Evolutionary conservation across 495 filamentous ascomycete species (phyloP), one percentile per base, ranked within the genome.

Genomic region (Xylaria longipes): DNA sequence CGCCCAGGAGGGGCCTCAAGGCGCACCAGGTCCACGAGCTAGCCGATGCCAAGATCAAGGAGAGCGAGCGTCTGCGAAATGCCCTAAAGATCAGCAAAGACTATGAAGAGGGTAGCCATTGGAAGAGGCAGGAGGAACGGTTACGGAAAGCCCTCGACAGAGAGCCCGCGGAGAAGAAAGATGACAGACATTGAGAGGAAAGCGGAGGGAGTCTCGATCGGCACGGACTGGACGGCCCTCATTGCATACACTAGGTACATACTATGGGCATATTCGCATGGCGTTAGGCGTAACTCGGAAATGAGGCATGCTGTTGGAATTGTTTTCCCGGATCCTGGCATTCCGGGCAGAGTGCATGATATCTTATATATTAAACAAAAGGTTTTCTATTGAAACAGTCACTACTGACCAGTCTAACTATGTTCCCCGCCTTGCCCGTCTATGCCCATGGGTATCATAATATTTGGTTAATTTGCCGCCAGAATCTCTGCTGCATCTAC

Each of bases 11-110:
- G 74, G 86, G 84, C 37, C 83, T 97, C 57, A 99, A 98, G 83
- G 84, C 89, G 70, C 94, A 98, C 84, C 94, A 97, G 81, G 95
- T 98, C 31, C 96, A 99, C 87, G 95, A 98, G 82, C 82, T 97
- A 75, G 96, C 96, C 31, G 91, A 94, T 78, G 95, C 95, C 66
- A 99, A 99, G 89, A 95, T 97, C 77, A 91, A 92, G 79, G 95
- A 99, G 87, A 97, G 91, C 80, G 94, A 98, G 85, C 85, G 92
- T 80, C 84, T 98, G 78, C 83, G 95, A 71, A 94, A 88, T 81
- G 96, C 96, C 33, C 86, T 99, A 79, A 94, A 94, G 60, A 97
- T 98, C 73, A 88, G 89, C 73, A 91, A 91, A 82, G 89, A 97
- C 84, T 93, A 95, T 80, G 92, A 97, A 81, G 95, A 96, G 75